Conservation (phyloP, 495 filamentous ascomycete species). For the Aspergillus egyptiacus region DNA sequence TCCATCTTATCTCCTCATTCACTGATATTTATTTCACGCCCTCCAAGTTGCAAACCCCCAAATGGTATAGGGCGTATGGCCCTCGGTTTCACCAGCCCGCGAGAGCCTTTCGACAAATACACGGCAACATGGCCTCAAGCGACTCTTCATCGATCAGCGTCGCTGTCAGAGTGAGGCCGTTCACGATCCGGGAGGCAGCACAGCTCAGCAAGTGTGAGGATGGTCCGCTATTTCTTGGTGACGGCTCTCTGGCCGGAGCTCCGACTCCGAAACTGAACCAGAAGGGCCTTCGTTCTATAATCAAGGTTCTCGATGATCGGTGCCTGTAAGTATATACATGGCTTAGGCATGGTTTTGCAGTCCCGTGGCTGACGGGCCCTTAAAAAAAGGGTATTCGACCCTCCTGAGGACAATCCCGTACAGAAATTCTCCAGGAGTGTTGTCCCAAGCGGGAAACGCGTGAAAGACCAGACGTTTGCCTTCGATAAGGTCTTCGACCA, state of each 20-base stretch:
- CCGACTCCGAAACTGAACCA: slow-evolving; percentile 76
- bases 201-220: slow-evolving; percentile 74
- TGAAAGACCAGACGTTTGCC: slow-evolving; percentile 96
- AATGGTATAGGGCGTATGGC: slow-evolving; percentile 18
- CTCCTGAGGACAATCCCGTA: slow-evolving; percentile 93
- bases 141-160: slow-evolving; percentile 66
- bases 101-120: slow-evolving; percentile 3
- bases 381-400: slow-evolving; percentile 80
- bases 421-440: slow-evolving; percentile 81
- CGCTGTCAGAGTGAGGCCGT: slow-evolving; percentile 85
- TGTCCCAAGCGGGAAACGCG: slow-evolving; percentile 78
- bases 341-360: background rate
- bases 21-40: slow-evolving; percentile 1
- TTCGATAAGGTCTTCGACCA: slow-evolving; percentile 98
- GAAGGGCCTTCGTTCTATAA: slow-evolving; percentile 82
- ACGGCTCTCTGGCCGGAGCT: slow-evolving; percentile 81
- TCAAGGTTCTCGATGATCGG: slow-evolving; percentile 94
- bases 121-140: slow-evolving; percentile 47
- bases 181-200: slow-evolving; percentile 65
- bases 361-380: slow-evolving; percentile 11
- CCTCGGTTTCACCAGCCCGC: slow-evolving; percentile 14
- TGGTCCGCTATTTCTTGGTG: slow-evolving; percentile 84
- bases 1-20: slow-evolving; percentile 11
- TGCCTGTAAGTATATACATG: slow-evolving; percentile 68
- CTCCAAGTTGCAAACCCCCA: slow-evolving; percentile 11